Base-by-base conservation (phyloP, 2,329 filamentous ascomycete species). In the Penicillium glabrum region DNA sequence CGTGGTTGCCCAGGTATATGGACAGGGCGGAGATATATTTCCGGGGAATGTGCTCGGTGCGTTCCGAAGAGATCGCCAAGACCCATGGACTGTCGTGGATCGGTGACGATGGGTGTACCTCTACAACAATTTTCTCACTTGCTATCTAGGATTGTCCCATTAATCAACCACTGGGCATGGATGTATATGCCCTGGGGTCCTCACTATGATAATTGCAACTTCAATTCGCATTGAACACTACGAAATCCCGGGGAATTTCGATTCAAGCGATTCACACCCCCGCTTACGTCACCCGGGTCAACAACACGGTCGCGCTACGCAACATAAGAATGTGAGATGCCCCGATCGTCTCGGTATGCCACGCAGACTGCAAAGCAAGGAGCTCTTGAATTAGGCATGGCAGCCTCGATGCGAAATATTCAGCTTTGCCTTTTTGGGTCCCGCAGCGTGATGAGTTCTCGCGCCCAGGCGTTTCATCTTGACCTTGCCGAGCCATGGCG, bases 281-380 rank as follows among this genome's bases (percentile, higher is more conserved):
- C n/a, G 19, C 19, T 13, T 14, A 21, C 39, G 6, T 50, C 23
- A 41, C 16, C 33, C n/a, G 46, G 27, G 14, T 41, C 14, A 16
- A 23, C 47, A 14, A 33, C 47, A 29, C 31, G 47, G 47, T 37
- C 47, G 47, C 33, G 47, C 31, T 39, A 24, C 47, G 47, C 47
- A 50, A 41, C 47, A 29, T 9, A 41, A 39, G 47, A 50, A 50
- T 50, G 47, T 41, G 47, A 50, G 33, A 41, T 50, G 23, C 19
- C 27, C 19, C 19, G 23, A 35, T 19, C 8, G 16, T 16, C 26
- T 11, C n/a, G 46, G 46, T 33, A 47, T 47, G 46, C 16, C 16
- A 29, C 44, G 21, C 23, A 27, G 39, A 23, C 1, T 3, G 10
- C 9, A 7, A 31, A 33, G 31, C 31, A 39, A 39, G 35, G 35